Conservation (phyloP, 805 yeast species). For the Candida bentonensis region DNA sequence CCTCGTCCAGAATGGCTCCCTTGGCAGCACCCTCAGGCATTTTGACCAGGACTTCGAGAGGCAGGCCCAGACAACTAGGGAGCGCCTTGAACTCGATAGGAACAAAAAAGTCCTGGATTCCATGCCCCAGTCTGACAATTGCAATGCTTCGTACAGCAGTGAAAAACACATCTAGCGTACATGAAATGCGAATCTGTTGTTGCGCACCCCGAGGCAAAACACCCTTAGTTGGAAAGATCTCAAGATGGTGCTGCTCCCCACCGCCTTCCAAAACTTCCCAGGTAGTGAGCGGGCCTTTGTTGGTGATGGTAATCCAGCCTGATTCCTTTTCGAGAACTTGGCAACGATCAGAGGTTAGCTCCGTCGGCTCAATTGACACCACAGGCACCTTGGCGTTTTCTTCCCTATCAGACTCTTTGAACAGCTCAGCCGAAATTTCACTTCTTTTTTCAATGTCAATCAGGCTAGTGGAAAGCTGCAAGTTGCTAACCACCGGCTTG, state of each 20-base stretch:
- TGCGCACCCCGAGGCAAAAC: constrained; percentile 18
- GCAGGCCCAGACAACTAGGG: neutral
- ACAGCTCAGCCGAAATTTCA: constrained; percentile 21
- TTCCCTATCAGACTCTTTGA: constrained; percentile 25
- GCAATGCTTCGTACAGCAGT: neutral
- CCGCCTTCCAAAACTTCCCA: constrained; percentile 22
- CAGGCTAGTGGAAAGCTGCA: constrained; percentile 18
- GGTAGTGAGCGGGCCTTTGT: constrained; percentile 22
- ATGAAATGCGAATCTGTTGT: constrained; percentile 11
- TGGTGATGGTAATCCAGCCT: constrained; percentile 20
- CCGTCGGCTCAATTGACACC: constrained; percentile 24
- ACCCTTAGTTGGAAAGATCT: constrained; percentile 18
- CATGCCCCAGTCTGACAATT: neutral
- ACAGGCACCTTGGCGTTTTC: constrained; percentile 28
- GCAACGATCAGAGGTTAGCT: constrained; percentile 15
- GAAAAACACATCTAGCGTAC: constrained; percentile 5
- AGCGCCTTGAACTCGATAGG: neutral
- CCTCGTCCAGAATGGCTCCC: neutral
- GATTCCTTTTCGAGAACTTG: constrained; percentile 12
- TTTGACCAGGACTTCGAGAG: neutral
- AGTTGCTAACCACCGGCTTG: constrained; percentile 33
- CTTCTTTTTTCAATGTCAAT: constrained; percentile 26
- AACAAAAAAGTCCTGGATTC: neutral
- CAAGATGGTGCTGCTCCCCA: constrained; percentile 9
- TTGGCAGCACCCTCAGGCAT: neutral